Conservation (phyloP, 2,329 filamentous ascomycete genomes). For the Paraphaeosphaeria minitans region DNA sequence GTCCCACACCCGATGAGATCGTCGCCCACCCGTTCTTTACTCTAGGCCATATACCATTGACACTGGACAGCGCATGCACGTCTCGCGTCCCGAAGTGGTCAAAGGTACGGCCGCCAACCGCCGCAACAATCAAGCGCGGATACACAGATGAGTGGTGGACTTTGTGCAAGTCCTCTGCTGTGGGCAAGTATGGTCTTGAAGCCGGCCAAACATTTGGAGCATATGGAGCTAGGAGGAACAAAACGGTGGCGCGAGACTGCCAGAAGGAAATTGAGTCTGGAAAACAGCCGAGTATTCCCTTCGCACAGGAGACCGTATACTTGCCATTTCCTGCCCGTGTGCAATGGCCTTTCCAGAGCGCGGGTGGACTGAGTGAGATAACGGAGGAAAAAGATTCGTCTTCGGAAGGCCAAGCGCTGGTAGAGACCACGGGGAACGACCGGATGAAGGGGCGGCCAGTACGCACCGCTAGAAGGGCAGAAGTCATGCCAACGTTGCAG, state of each 20-base stretch:
- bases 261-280: conserved; percentile 55
- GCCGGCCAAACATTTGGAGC: conserved; percentile 54
- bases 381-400: conserved; percentile 48
- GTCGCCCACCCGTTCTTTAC: conserved; percentile 81
- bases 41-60: conserved; percentile 71
- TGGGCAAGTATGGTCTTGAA: conserved; percentile 54
- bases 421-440: conserved; percentile 55
- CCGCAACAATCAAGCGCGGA: conserved; percentile 52
- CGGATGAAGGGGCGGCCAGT: conserved; percentile 34
- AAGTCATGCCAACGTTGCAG: conserved; percentile 37
- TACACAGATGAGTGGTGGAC: conserved; percentile 58
- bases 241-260: conserved; percentile 57
- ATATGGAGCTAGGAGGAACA: conserved; percentile 53
- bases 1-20: conserved; percentile 77
- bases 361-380: conserved; percentile 46
- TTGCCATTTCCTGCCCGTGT: conserved; percentile 50
- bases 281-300: conserved; percentile 55
- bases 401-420: conserved; percentile 46
- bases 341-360: conserved; percentile 43
- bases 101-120: conserved; percentile 50
- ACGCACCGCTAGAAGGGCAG: conserved; percentile 29
- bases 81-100: conserved; percentile 55
- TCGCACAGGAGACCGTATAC: conserved; percentile 55
- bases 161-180: conserved; percentile 57
- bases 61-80: conserved; percentile 53